phyloP scores from a whole-genome alignment of 1,284 basidiomycete genomes.

The Naganishia cerealis region DNA sequence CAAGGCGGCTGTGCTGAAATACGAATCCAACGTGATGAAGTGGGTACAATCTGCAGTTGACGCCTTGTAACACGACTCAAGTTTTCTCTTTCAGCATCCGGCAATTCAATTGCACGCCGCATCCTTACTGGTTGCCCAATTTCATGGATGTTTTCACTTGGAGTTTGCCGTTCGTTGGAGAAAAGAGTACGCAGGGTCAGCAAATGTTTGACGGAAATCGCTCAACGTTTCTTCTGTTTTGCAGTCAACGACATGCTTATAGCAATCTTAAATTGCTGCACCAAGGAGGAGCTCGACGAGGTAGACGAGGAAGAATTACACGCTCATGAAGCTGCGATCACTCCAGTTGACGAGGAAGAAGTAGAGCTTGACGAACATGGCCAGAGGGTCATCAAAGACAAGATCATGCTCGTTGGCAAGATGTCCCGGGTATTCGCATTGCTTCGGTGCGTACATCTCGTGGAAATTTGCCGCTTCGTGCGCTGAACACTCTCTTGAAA shows the following conservation, averaged over 20 bases:
- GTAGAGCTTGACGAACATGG: slow-evolving; percentile 71
- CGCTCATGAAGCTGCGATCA: slow-evolving; percentile 45
- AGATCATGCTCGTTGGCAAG: slow-evolving; percentile 95
- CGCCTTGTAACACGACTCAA: neutral
- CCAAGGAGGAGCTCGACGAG: slow-evolving; percentile 90
- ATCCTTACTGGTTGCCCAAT: slow-evolving; percentile 95
- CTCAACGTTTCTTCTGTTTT: neutral
- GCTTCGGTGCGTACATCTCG: slow-evolving; percentile 66
- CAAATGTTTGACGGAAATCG: neutral
- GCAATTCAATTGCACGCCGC: slow-evolving; percentile 92
- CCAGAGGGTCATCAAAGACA: slow-evolving; percentile 82
- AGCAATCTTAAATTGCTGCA: slow-evolving; percentile 88
- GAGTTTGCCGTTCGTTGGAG: slow-evolving; percentile 97
- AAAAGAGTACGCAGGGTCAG: slow-evolving; percentile 72
- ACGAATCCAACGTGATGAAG: slow-evolving; percentile 95
- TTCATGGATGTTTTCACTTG: slow-evolving; percentile 99
- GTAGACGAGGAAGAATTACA: slow-evolving; percentile 64
- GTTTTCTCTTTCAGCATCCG: slow-evolving; percentile 51
- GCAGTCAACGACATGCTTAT: slow-evolving; percentile 93
- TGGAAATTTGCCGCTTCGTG: neutral
- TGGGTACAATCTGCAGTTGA: slow-evolving; percentile 35
- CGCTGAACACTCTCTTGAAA: slow-evolving; percentile 14
- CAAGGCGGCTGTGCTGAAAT: slow-evolving; percentile 93
- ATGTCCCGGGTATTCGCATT: slow-evolving; percentile 96
- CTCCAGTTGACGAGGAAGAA: slow-evolving; percentile 45